Evolutionary conservation across 169 alveolate species (phyloP).

Genomic region (Eimeria zaria): DNA sequence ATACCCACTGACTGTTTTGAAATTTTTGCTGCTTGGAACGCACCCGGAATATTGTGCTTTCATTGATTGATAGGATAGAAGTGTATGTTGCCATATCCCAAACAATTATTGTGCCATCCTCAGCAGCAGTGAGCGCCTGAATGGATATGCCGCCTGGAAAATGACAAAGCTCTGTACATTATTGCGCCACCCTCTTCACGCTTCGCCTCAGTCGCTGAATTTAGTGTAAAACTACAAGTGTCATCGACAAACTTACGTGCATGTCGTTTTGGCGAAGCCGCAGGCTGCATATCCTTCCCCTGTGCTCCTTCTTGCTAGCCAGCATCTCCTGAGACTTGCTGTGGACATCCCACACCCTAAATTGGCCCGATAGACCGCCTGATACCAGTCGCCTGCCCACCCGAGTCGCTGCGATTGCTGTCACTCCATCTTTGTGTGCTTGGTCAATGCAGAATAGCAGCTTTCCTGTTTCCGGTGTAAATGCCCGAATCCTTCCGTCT

Average conservation of each 20-base stretch:
- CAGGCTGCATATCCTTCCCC: constrained; percentile 94
- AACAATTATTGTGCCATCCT: constrained; percentile 96
- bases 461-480: constrained; percentile 96
- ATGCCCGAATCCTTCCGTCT: constrained; percentile 93
- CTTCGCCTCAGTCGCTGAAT: not conserved
- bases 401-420: constrained; percentile 90
- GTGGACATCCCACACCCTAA: constrained; percentile 93
- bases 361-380: constrained; percentile 96
- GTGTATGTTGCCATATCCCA: constrained; percentile 94
- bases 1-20: not conserved
- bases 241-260: constrained; percentile 24
- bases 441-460: constrained; percentile 94
- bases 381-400: constrained; percentile 86
- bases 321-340: constrained; percentile 65
- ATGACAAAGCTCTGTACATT: no score
- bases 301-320: constrained; percentile 93
- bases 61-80: constrained; percentile 55
- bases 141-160: constrained; percentile 35
- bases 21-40: not conserved
- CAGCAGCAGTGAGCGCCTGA: constrained; percentile 95
- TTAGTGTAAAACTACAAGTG: not conserved
- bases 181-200: not conserved
- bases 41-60: constrained; percentile 77
- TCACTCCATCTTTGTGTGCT: constrained; percentile 96
- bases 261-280: constrained; percentile 90